Evolutionary conservation across 805 yeast species (phyloP).

Genomic region (Brettanomyces naardenensis): DNA sequence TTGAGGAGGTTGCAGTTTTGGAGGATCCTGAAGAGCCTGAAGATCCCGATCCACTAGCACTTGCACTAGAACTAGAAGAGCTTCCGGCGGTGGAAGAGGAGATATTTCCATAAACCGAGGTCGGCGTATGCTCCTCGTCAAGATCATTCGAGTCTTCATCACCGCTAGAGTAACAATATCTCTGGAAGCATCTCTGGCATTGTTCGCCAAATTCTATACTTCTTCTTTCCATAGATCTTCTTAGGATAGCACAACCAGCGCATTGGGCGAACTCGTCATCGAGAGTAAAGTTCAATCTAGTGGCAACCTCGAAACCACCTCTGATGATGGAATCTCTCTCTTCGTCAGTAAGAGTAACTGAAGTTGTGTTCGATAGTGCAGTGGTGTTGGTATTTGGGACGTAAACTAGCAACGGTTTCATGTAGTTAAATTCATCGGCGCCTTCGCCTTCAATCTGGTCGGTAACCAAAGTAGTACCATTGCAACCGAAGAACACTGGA

Average conservation of each 20-base stretch:
- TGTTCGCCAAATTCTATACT: constrained; percentile 39
- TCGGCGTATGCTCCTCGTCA: constrained; percentile 1
- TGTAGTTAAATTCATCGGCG: constrained; percentile 20
- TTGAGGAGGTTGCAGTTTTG: not conserved
- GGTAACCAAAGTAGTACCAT: constrained; percentile 44
- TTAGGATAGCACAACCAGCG: constrained; percentile 73
- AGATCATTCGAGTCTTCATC: constrained; percentile 5
- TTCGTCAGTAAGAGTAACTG: constrained; percentile 47
- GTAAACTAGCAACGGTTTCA: constrained; percentile 68
- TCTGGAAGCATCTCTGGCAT: constrained; percentile 30
- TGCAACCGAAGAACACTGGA: constrained; percentile 80
- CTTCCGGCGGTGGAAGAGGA: not conserved
- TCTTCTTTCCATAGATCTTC: constrained; percentile 62
- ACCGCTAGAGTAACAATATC: constrained; percentile 47
- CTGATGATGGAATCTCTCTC: constrained; percentile 52
- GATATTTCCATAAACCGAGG: not conserved
- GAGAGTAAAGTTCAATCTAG: constrained; percentile 32
- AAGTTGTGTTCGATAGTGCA: constrained; percentile 53
- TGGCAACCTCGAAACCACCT: constrained; percentile 65
- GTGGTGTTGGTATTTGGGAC: constrained; percentile 61
- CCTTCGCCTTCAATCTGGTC: constrained; percentile 18
- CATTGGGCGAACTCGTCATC: constrained; percentile 65
- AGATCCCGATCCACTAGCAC: not conserved
- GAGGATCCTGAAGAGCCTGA: not conserved
- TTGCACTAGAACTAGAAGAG: not conserved